These are phyloP conservation scores for Penstemon eatonii DNA, from an alignment of 257 asterid genomes.

Conservation along the genomic window DNA sequence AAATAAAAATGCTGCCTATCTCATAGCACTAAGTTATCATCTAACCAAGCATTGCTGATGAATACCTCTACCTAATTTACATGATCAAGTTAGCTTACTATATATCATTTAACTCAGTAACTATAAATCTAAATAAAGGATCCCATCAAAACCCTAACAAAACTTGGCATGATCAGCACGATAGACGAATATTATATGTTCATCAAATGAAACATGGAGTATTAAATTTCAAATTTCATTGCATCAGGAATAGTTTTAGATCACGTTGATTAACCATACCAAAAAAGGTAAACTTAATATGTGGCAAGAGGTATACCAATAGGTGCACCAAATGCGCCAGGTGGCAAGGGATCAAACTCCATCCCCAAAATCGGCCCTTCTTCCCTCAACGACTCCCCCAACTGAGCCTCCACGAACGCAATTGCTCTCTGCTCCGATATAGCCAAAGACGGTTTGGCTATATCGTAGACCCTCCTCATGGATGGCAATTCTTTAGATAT, in stretches of 20 bases:
- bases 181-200: slow-evolving; percentile 6
- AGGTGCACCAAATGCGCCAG: slow-evolving; percentile 92
- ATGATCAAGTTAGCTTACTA: slow-evolving; percentile 3
- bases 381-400: slow-evolving; percentile 79
- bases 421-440: slow-evolving; percentile 76
- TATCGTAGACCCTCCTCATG: slow-evolving; percentile 59
- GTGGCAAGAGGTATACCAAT: slow-evolving; percentile 51
- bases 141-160: neutral
- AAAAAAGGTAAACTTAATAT: neutral
- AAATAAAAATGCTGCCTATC: neutral
- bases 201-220: slow-evolving; percentile 1
- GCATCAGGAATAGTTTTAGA: neutral
- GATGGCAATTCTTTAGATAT: slow-evolving; percentile 53
- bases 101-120: neutral
- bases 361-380: slow-evolving; percentile 94
- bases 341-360: slow-evolving; percentile 95
- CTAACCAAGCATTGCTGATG: neutral
- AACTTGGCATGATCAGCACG: neutral
- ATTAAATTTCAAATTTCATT: slow-evolving; percentile 26
- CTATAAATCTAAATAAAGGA: neutral
- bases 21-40: slow-evolving; percentile 10
- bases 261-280: neutral
- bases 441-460: slow-evolving; percentile 58
- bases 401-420: slow-evolving; percentile 79
- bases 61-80: slow-evolving; percentile 5